Conservation (phyloP, 805 yeast species). For the Cyberlindnera xishuangbannaensis region DNA sequence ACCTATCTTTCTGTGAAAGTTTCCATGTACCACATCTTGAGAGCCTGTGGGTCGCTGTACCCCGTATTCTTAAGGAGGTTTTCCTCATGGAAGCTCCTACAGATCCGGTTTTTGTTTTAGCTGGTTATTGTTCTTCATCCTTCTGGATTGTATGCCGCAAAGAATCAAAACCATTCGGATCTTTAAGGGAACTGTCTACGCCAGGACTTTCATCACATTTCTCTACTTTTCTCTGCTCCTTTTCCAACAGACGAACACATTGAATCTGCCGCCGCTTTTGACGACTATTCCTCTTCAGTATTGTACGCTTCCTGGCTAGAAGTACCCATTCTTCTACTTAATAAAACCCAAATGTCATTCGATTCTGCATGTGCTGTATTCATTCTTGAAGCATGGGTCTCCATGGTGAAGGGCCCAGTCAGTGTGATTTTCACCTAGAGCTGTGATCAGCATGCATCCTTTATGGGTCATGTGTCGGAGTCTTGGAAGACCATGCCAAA, state of each 20-base stretch:
- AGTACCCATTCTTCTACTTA: not conserved
- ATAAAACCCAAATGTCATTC: too few relatives aligned
- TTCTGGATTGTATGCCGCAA: too few relatives aligned
- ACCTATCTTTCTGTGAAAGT: constrained; percentile 1
- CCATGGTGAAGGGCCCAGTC: constrained; percentile 21
- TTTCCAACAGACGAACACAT: too few relatives aligned
- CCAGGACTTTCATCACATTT: too few relatives aligned
- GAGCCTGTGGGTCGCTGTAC: not conserved
- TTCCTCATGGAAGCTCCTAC: too few relatives aligned
- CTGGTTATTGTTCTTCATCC: constrained; percentile 14
- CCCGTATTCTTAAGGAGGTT: not conserved
- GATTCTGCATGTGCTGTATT: too few relatives aligned
- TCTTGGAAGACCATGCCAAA: constrained; percentile 8
- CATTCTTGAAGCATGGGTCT: too few relatives aligned
- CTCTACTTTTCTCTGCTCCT: too few relatives aligned
- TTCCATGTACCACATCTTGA: not conserved
- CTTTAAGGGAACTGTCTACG: too few relatives aligned
- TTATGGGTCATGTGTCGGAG: constrained; percentile 20
- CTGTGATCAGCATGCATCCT: constrained; percentile 21
- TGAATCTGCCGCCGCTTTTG: too few relatives aligned
- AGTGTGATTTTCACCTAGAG: constrained; percentile 11
- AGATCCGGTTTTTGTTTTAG: constrained; percentile 14
- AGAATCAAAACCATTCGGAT: constrained; percentile 23
- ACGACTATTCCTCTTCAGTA: not conserved
- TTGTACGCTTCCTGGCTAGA: not conserved